phyloP scores from a whole-genome alignment of 192 early-diverging fungal genomes.

The Nowakowskiella sp. region DNA sequence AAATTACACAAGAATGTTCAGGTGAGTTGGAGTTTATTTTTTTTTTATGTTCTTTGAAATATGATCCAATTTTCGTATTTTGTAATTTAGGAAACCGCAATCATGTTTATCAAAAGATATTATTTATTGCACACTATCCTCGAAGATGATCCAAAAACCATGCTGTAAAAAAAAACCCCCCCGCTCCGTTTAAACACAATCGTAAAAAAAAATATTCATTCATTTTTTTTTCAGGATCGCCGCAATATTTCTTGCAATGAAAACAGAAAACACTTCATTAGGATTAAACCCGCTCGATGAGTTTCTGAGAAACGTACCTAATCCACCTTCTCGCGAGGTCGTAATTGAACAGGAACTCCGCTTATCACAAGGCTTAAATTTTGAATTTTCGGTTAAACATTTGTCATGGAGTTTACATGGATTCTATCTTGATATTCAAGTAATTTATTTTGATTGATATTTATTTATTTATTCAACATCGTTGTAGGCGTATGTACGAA shows the following conservation, averaged over 20 bases:
- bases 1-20: constrained; percentile 29
- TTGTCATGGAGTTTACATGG: constrained; percentile 40
- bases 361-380: constrained; percentile 27
- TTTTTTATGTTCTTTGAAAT: constrained; percentile 5
- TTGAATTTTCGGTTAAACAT: constrained; percentile 38
- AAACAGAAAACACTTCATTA: constrained; percentile 32
- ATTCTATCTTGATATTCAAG: constrained; percentile 40
- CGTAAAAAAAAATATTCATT: background rate
- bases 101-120: constrained; percentile 42
- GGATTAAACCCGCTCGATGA: constrained; percentile 21
- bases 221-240: constrained; percentile 27
- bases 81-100: constrained; percentile 36
- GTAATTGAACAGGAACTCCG: constrained; percentile 33
- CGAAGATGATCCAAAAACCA: constrained; percentile 40
- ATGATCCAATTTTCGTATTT: background rate
- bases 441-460: constrained; percentile 5
- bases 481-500: background rate
- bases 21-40: constrained; percentile 13
- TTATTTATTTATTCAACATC: background rate
- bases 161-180: constrained; percentile 19
- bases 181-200: background rate
- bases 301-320: constrained; percentile 34
- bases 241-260: constrained; percentile 36
- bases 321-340: constrained; percentile 18
- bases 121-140: constrained; percentile 37